phyloP scores from a whole-genome alignment of 2,329 filamentous ascomycete genomes.

The Pseudogymnoascus sp. region DNA sequence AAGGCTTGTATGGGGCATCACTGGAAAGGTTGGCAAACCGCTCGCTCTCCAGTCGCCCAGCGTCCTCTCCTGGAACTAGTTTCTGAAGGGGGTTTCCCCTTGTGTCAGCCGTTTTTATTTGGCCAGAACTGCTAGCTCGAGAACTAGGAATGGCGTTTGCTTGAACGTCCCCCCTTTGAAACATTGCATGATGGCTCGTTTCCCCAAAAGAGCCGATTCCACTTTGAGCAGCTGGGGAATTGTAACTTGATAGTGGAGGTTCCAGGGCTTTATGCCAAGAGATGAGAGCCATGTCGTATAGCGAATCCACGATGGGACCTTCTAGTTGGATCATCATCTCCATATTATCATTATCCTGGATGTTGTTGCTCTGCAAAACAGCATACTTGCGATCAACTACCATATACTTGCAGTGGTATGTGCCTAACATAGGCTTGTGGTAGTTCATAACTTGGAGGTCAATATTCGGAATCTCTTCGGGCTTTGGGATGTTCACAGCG shows the following conservation, averaged over 20 bases:
- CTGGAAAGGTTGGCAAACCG: not conserved
- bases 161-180: conserved; percentile 25
- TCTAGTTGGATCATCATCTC: conserved; percentile 75
- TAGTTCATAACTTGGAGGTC: conserved; percentile 66
- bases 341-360: conserved; percentile 68
- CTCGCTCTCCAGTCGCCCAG: not conserved
- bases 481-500: conserved; percentile 50
- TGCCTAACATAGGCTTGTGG: conserved; percentile 61
- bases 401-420: conserved; percentile 71
- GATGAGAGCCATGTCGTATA: conserved; percentile 66
- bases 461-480: conserved; percentile 59
- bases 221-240: conserved; percentile 38
- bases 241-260: conserved; percentile 48
- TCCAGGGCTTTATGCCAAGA: conserved; percentile 59
- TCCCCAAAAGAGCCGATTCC: conserved; percentile 21
- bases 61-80: not conserved
- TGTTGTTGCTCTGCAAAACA: conserved; percentile 69
- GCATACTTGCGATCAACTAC: conserved; percentile 64
- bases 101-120: not conserved
- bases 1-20: not conserved
- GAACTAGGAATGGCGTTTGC: conserved; percentile 24
- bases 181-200: conserved; percentile 23
- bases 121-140: not conserved
- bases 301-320: conserved; percentile 64
- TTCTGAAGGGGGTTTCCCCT: not conserved